phyloP scores from a whole-genome alignment of 2,329 filamentous ascomycete genomes.

The Xylaria sp. region DNA sequence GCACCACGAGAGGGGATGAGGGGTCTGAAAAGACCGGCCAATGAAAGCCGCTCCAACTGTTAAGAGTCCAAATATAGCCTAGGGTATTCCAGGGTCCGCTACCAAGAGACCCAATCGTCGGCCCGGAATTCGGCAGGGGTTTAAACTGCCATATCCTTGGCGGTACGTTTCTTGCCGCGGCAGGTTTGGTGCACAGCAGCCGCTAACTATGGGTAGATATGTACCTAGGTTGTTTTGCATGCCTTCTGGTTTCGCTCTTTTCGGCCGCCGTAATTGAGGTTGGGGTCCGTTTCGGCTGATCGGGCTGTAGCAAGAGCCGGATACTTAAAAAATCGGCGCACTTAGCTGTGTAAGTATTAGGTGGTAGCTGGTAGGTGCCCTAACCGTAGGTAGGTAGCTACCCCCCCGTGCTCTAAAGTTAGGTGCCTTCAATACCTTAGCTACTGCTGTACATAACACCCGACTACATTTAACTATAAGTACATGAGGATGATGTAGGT shows the following conservation, averaged over 20 bases:
- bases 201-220: not conserved
- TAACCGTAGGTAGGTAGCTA: no score
- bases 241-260: constrained; percentile 16
- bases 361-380: no score
- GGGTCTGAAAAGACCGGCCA: constrained; percentile 32
- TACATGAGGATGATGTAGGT: not conserved
- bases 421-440: no score
- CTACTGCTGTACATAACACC: no score
- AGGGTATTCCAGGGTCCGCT: constrained; percentile 7
- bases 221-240: not conserved
- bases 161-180: constrained; percentile 17
- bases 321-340: constrained; percentile 18
- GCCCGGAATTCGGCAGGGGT: constrained; percentile 10
- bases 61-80: constrained; percentile 40
- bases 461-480: no score
- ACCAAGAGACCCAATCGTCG: constrained; percentile 25
- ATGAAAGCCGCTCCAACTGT: constrained; percentile 21
- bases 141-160: constrained; percentile 19
- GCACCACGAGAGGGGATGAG: constrained; percentile 32
- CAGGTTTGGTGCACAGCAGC: not conserved
- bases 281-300: constrained; percentile 26
- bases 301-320: constrained; percentile 22
- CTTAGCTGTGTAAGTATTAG: not conserved
- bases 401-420: no score
- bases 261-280: constrained; percentile 24